Evolutionary conservation across 2,329 filamentous ascomycete species (phyloP).

Genomic region (Trichophyton verrucosum): DNA sequence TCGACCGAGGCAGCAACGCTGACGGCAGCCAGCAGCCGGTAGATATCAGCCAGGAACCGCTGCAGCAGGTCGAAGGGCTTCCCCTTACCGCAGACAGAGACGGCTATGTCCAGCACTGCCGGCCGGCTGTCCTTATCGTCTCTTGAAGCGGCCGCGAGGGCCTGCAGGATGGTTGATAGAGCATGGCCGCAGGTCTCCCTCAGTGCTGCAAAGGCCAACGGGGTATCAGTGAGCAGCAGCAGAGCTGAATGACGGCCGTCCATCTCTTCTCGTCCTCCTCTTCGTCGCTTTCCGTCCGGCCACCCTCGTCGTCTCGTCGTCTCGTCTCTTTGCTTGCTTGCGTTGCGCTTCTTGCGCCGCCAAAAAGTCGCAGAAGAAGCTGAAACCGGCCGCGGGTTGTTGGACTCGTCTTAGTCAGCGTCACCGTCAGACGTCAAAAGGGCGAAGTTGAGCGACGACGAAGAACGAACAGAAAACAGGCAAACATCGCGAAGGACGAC

Average conservation of each 20-base stretch:
- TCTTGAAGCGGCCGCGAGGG: conserved; percentile 30
- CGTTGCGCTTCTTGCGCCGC: background rate
- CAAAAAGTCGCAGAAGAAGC: background rate
- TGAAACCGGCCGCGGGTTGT: background rate
- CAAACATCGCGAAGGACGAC: background rate
- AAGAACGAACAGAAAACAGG: background rate
- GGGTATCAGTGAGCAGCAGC: conserved; percentile 52
- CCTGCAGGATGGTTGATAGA: conserved; percentile 43
- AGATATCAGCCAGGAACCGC: conserved; percentile 60
- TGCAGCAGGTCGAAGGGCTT: conserved; percentile 58
- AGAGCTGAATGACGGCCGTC: conserved; percentile 13
- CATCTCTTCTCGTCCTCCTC: background rate
- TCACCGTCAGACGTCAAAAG: background rate
- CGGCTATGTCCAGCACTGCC: conserved; percentile 44
- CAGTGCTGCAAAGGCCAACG: conserved; percentile 41
- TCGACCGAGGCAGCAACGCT: conserved; percentile 53
- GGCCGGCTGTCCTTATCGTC: conserved; percentile 1
- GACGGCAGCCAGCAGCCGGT: conserved; percentile 63
- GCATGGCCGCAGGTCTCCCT: conserved; percentile 49
- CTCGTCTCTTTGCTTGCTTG: background rate
- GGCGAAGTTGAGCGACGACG: background rate
- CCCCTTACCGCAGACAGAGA: conserved; percentile 50
- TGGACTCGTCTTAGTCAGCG: background rate
- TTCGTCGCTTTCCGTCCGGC: too few species aligned
- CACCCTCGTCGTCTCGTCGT: background rate